These are phyloP conservation scores for Alternaria novae-zelandiae DNA, from an alignment of 2,329 filamentous ascomycete species.

Conservation along the genomic window DNA sequence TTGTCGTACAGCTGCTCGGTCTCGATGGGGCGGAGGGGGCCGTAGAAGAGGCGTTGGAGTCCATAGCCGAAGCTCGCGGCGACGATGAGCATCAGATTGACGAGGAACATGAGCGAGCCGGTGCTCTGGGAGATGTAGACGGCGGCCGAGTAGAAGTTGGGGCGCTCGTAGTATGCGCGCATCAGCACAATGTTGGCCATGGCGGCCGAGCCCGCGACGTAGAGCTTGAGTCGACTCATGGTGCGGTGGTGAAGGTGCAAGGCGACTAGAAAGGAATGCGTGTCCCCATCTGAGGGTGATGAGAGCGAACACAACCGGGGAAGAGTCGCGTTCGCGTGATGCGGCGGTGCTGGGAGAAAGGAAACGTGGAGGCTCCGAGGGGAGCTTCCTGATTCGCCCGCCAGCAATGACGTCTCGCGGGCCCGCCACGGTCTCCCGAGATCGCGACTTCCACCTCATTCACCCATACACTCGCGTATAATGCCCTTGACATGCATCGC, in stretches of 20 bases:
- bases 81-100: slow-evolving; percentile 85
- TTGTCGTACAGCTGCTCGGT: slow-evolving; percentile 97
- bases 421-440: not conserved
- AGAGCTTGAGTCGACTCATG: slow-evolving; percentile 45
- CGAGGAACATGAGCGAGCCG: slow-evolving; percentile 90
- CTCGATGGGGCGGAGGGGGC: slow-evolving; percentile 88
- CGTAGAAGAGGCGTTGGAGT: slow-evolving; percentile 89
- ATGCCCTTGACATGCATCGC: not conserved
- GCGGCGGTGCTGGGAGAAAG: slow-evolving; percentile 16
- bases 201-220: slow-evolving; percentile 69
- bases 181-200: slow-evolving; percentile 84
- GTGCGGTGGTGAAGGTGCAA: slow-evolving; percentile 15
- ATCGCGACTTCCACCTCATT: not conserved
- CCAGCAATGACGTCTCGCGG: slow-evolving; percentile 5
- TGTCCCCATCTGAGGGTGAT: slow-evolving; percentile 21
- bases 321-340: slow-evolving; percentile 13
- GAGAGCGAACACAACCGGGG: slow-evolving; percentile 9
- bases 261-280: slow-evolving; percentile 9
- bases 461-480: not conserved
- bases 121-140: slow-evolving; percentile 97
- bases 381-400: slow-evolving; percentile 8
- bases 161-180: slow-evolving; percentile 90
- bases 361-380: slow-evolving; percentile 15
- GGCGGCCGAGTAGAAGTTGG: slow-evolving; percentile 98
- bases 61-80: slow-evolving; percentile 83